These are phyloP conservation scores for Diversispora eburnea DNA, from an alignment of 192 early-diverging fungal species.

Conservation along the genomic window DNA sequence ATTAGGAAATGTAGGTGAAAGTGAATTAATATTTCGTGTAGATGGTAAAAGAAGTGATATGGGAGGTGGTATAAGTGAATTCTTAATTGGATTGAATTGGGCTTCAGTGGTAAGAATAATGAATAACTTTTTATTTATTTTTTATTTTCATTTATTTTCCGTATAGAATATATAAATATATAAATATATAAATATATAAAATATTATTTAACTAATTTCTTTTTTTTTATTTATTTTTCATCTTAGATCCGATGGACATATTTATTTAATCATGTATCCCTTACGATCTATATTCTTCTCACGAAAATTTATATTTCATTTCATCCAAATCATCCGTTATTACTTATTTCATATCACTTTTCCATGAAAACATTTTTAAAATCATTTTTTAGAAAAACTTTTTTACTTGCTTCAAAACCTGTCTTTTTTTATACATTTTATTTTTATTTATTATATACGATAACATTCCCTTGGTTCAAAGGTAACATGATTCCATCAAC, in stretches of 20 bases:
- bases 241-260: neutral
- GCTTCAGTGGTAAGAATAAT: constrained; percentile 46
- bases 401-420: constrained; percentile 26
- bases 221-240: neutral
- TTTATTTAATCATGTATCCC: neutral
- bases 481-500: constrained; percentile 66
- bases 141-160: constrained; percentile 23
- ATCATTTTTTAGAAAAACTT: constrained; percentile 13
- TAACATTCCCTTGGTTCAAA: constrained; percentile 64
- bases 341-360: constrained; percentile 11
- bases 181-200: neutral
- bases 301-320: constrained; percentile 34
- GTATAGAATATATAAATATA: constrained; percentile 32
- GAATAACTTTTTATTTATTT: too few species aligned
- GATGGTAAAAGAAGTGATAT: constrained; percentile 57
- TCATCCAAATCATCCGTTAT: constrained; percentile 30
- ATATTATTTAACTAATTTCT: too few species aligned
- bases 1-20: constrained; percentile 45
- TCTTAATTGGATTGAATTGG: constrained; percentile 64
- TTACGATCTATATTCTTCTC: neutral
- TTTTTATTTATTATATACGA: constrained; percentile 41
- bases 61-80: constrained; percentile 66
- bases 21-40: constrained; percentile 61
- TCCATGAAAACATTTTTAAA: constrained; percentile 30
- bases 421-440: constrained; percentile 33